These are phyloP conservation scores for Dichotomocladium elegans DNA, from an alignment of 371 early-diverging fungal species.

Conservation along the genomic window DNA sequence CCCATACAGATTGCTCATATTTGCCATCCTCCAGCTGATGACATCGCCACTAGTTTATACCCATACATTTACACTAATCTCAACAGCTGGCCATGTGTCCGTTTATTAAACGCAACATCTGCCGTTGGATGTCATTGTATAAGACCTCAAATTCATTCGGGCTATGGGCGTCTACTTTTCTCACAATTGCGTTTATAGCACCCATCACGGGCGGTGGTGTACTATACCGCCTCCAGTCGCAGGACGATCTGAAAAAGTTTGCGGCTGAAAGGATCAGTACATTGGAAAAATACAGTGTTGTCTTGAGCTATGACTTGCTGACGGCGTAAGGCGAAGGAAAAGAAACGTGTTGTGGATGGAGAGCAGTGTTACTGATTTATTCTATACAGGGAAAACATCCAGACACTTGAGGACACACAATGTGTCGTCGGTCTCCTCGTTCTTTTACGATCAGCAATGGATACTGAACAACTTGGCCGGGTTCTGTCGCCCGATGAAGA, in stretches of 20 bases:
- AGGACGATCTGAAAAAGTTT: slow-evolving; percentile 51
- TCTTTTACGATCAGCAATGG: slow-evolving; percentile 6
- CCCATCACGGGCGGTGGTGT: slow-evolving; percentile 48
- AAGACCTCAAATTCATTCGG: not conserved
- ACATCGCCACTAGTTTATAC: slow-evolving; percentile 41
- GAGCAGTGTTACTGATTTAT: not conserved
- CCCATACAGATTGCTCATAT: too few relatives aligned
- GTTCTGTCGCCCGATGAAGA: slow-evolving; percentile 55
- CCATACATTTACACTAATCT: slow-evolving; percentile 52
- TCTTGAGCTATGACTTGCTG: slow-evolving; percentile 61
- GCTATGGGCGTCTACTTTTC: not conserved
- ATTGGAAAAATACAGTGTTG: slow-evolving; percentile 46
- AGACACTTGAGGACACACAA: slow-evolving; percentile 8
- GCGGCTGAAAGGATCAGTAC: slow-evolving; percentile 8
- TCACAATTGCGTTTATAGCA: slow-evolving; percentile 3
- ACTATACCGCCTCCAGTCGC: slow-evolving; percentile 49
- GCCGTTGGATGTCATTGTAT: slow-evolving; percentile 61
- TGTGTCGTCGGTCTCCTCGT: slow-evolving; percentile 28
- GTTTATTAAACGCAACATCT: slow-evolving; percentile 56
- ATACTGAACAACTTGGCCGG: not conserved
- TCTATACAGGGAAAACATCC: slow-evolving; percentile 15
- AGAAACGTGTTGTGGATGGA: not conserved
- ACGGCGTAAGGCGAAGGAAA: slow-evolving; percentile 40
- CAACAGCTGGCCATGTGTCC: slow-evolving; percentile 55
- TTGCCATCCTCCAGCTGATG: too few relatives aligned